These are phyloP conservation scores for Pythium angustatum DNA, from an alignment of 352 stramenopile genomes.

Conservation along the genomic window DNA sequence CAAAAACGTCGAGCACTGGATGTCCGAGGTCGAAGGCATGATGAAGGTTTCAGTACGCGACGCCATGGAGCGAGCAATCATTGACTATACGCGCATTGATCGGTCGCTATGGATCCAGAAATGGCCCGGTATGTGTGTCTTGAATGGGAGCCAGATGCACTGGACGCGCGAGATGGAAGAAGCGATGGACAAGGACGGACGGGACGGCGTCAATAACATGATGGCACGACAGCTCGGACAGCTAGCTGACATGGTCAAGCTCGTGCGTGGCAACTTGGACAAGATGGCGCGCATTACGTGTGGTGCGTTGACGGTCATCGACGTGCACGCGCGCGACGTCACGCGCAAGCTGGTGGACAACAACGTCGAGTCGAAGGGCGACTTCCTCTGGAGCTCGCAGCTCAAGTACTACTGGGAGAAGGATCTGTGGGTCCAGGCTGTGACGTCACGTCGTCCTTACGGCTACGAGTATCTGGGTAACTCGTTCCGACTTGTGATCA, in stretches of 20 bases:
- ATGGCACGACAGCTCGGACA: conserved; percentile 85
- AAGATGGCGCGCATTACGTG: conserved; percentile 87
- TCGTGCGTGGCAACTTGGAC: conserved; percentile 90
- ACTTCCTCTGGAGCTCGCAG: conserved; percentile 88
- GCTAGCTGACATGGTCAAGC: conserved; percentile 92
- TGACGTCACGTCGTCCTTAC: conserved; percentile 90
- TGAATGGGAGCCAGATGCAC: conserved; percentile 94
- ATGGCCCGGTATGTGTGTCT: conserved; percentile 88
- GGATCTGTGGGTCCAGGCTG: conserved; percentile 89
- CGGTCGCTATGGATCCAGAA: conserved; percentile 92
- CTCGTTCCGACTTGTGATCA: conserved; percentile 95
- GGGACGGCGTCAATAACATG: conserved; percentile 78
- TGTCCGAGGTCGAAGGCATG: conserved; percentile 94
- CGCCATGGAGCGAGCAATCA: conserved; percentile 84
- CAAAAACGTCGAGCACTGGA: conserved; percentile 94
- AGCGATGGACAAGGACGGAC: conserved; percentile 72
- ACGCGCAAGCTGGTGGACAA: conserved; percentile 90
- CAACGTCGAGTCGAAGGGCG: conserved; percentile 85
- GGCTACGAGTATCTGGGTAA: conserved; percentile 98
- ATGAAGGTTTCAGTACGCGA: conserved; percentile 91
- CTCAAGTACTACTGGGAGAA: conserved; percentile 94
- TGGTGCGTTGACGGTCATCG: conserved; percentile 92
- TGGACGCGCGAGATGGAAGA: conserved; percentile 93
- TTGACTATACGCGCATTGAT: conserved; percentile 86
- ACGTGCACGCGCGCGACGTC: conserved; percentile 96